Evolutionary conservation across 2,329 filamentous ascomycete species (phyloP).

Genomic region (Microdochium nivale): DNA sequence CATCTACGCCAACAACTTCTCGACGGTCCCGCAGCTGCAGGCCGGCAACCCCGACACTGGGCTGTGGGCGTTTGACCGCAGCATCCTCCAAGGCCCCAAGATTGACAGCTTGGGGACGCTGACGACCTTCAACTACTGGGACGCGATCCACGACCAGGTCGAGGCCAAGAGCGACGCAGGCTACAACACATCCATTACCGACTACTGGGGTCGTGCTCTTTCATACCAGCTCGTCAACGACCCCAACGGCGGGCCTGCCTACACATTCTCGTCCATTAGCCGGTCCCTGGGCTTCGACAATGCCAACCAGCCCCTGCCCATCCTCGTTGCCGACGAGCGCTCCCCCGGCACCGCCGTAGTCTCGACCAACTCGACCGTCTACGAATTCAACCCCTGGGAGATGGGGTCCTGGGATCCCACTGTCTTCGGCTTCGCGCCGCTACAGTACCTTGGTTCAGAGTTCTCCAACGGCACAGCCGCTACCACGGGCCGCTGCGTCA

Average conservation of each 20-base stretch:
- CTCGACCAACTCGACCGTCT: constrained; percentile 64
- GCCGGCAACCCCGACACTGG: constrained; percentile 18
- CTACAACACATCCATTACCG: constrained; percentile 59
- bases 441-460: constrained; percentile 64
- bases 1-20: constrained; percentile 69
- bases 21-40: constrained; percentile 38
- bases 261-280: constrained; percentile 68
- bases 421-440: constrained; percentile 60
- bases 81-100: constrained; percentile 24
- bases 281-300: constrained; percentile 51
- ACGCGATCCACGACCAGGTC: constrained; percentile 48
- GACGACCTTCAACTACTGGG: constrained; percentile 46
- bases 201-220: constrained; percentile 65
- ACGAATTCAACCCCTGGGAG: constrained; percentile 73
- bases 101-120: constrained; percentile 16
- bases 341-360: constrained; percentile 52
- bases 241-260: constrained; percentile 55
- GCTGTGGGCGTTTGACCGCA: constrained; percentile 26
- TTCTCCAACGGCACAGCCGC: constrained; percentile 54
- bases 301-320: constrained; percentile 61
- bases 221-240: constrained; percentile 65
- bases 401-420: constrained; percentile 71
- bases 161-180: constrained; percentile 52
- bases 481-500: constrained; percentile 49
- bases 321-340: constrained; percentile 63